Conservation (phyloP, 495 filamentous ascomycete species). For the Penicillium herquei region DNA sequence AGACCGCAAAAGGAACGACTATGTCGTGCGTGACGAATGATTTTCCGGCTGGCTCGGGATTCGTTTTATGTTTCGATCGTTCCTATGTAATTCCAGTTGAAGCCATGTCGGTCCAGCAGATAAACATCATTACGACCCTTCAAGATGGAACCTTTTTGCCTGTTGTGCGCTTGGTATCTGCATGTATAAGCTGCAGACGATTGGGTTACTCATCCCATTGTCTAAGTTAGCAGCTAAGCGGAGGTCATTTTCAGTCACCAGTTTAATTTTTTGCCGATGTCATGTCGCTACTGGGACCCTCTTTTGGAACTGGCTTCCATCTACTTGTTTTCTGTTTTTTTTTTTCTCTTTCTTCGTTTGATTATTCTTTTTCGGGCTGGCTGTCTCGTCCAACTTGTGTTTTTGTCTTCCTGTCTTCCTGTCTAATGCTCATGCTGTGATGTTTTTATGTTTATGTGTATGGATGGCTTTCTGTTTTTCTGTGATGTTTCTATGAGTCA, state of each 20-base stretch:
- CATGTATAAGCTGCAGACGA: not conserved
- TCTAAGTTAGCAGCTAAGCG: too few species aligned
- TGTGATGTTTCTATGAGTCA: too few species aligned
- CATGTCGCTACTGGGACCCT: not conserved
- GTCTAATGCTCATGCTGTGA: slow-evolving; percentile 6
- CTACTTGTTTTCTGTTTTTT: not conserved
- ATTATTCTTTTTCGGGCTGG: slow-evolving; percentile 2
- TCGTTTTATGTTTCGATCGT: not conserved
- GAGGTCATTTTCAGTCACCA: too few species aligned
- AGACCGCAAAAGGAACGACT: not conserved
- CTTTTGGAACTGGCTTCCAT: not conserved
- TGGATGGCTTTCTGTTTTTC: too few species aligned
- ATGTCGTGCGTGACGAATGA: not conserved
- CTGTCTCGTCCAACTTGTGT: slow-evolving; percentile 8
- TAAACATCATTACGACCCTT: not conserved
- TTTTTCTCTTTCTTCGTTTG: not conserved
- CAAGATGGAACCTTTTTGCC: not conserved
- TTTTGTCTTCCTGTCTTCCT: not conserved
- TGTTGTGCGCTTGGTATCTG: not conserved
- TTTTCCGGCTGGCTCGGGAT: slow-evolving; percentile 1
- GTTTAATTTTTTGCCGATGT: not conserved
- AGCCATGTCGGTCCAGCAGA: not conserved
- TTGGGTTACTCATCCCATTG: too few species aligned
- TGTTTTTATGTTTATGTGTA: not conserved
- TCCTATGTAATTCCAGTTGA: not conserved